These are phyloP conservation scores for Trichoderma gamsii DNA, from an alignment of 495 filamentous ascomycete species.

Conservation along the genomic window DNA sequence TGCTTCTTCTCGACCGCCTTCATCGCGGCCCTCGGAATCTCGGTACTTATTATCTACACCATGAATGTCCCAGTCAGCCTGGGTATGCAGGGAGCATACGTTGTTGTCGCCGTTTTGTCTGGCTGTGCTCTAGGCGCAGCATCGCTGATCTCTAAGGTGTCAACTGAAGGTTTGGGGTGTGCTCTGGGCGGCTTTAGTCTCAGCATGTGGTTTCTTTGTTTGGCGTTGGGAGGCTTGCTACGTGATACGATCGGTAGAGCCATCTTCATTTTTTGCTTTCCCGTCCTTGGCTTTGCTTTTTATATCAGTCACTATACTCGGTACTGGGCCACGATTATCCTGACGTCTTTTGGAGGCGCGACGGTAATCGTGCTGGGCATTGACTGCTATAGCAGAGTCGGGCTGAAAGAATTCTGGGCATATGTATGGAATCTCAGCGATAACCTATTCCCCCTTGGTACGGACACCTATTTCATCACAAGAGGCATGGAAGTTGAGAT, in stretches of 20 bases:
- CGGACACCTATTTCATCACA: constrained; percentile 77
- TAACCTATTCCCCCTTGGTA: constrained; percentile 68
- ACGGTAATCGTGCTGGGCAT: constrained; percentile 76
- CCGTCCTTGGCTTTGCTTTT: constrained; percentile 57
- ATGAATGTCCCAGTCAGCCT: constrained; percentile 73
- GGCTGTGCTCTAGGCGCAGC: constrained; percentile 71
- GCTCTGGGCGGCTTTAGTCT: constrained; percentile 81
- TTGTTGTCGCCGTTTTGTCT: constrained; percentile 74
- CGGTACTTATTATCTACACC: constrained; percentile 83
- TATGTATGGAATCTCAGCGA: constrained; percentile 86
- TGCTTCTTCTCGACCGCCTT: constrained; percentile 76
- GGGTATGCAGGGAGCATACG: constrained; percentile 80
- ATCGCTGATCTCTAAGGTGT: constrained; percentile 72
- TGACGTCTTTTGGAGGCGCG: constrained; percentile 74
- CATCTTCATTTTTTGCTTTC: constrained; percentile 70
- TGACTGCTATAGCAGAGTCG: constrained; percentile 84
- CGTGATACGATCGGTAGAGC: constrained; percentile 53
- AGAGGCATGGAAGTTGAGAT: constrained; percentile 82
- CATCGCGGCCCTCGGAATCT: constrained; percentile 64
- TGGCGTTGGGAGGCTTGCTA: constrained; percentile 73
- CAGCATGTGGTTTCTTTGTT: constrained; percentile 82
- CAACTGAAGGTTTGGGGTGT: constrained; percentile 82
- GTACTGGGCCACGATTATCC: constrained; percentile 66
- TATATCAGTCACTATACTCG: constrained; percentile 78
- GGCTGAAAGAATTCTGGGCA: constrained; percentile 91